phyloP scores from a whole-genome alignment of 2,329 filamentous ascomycete genomes.

The Claviceps digitariae region DNA sequence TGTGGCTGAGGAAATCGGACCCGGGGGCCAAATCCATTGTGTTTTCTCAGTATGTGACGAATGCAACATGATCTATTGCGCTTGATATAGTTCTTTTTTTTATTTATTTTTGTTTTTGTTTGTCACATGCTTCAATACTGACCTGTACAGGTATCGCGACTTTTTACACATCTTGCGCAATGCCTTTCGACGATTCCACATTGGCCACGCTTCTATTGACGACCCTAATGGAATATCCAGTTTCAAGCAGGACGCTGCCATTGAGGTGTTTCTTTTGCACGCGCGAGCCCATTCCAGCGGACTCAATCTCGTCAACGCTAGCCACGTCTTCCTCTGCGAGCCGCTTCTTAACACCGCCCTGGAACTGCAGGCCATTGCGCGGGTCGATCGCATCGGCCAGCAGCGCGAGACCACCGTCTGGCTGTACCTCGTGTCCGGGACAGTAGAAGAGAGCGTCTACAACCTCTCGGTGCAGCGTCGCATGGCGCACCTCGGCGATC shows the following conservation, averaged over 20 bases:
- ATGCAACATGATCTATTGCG: no score
- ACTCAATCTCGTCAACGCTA: slow-evolving; percentile 83
- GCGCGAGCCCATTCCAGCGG: slow-evolving; percentile 81
- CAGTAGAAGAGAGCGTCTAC: slow-evolving; percentile 87
- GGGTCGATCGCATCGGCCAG: slow-evolving; percentile 91
- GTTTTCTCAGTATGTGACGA: slow-evolving; percentile 68
- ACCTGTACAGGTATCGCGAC: slow-evolving; percentile 45
- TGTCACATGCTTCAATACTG: no score
- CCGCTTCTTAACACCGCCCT: slow-evolving; percentile 87
- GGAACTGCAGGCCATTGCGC: slow-evolving; percentile 86
- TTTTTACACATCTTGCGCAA: slow-evolving; percentile 62
- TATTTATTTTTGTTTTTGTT: neutral
- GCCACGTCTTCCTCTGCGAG: slow-evolving; percentile 88
- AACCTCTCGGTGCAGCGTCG: slow-evolving; percentile 69
- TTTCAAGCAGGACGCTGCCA: slow-evolving; percentile 60
- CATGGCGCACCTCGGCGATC: slow-evolving; percentile 54
- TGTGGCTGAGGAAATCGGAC: slow-evolving; percentile 75
- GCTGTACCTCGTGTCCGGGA: slow-evolving; percentile 85
- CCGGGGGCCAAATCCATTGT: slow-evolving; percentile 82
- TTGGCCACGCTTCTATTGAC: slow-evolving; percentile 60
- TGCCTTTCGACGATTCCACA: slow-evolving; percentile 58
- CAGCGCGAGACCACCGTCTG: slow-evolving; percentile 79
- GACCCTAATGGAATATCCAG: slow-evolving; percentile 52
- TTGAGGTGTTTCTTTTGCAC: slow-evolving; percentile 80
- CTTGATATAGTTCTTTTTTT: neutral